Conservation (phyloP, 2,329 filamentous ascomycete genomes). For the Bisporella sp. region DNA sequence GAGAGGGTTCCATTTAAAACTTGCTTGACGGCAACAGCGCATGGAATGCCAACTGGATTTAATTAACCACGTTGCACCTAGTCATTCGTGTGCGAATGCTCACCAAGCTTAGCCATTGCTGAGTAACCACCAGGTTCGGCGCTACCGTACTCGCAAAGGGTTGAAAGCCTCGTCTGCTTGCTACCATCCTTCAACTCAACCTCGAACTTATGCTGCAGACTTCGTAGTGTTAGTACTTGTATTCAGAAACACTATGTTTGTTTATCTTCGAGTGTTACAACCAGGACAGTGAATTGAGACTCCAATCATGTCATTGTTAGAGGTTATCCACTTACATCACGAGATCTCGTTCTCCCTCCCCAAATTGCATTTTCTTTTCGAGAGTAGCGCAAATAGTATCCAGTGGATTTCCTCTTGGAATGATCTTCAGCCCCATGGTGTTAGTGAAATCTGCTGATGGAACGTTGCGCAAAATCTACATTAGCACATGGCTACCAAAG, state of each 20-base stretch:
- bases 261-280: too few relatives aligned
- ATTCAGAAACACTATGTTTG: too few relatives aligned
- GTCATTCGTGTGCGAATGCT: too few relatives aligned
- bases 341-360: constrained; percentile 74
- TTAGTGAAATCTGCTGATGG: too few relatives aligned
- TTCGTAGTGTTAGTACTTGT: too few relatives aligned
- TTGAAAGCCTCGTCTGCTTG: constrained; percentile 72
- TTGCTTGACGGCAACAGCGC: constrained; percentile 68
- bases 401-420: constrained; percentile 69
- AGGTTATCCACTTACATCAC: constrained; percentile 42
- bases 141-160: constrained; percentile 70
- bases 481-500: too few relatives aligned
- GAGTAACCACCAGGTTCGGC: constrained; percentile 64
- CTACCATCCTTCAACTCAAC: constrained; percentile 77
- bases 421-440: constrained; percentile 39
- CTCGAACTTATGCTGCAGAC: constrained; percentile 72
- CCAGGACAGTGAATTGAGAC: too few relatives aligned
- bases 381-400: constrained; percentile 87
- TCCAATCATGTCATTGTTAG: too few relatives aligned
- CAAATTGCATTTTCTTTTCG: constrained; percentile 88
- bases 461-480: too few relatives aligned
- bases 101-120: constrained; percentile 66
- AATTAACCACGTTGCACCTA: too few relatives aligned
- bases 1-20: constrained; percentile 69
- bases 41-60: constrained; percentile 60